Base-by-base conservation (phyloP, 1,284 basidiomycete species). In the Neonothopanus nambi region DNA sequence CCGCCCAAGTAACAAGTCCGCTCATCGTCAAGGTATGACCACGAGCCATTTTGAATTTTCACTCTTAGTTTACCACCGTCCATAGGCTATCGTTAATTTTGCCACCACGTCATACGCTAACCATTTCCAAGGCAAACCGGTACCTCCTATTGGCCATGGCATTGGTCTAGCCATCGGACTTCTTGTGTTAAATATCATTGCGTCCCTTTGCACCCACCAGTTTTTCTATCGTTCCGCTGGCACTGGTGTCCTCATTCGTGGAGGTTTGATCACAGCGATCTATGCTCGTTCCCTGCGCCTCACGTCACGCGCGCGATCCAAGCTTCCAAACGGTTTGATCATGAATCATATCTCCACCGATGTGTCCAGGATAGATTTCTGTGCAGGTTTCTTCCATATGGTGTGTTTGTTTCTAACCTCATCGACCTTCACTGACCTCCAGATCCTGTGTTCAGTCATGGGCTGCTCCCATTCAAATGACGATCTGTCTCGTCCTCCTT, bases 301-400 rank as follows among this genome's bases (percentile, higher is more conserved):
- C 44, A 90, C 89, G 3, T 84, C 89, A 18, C 89, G 93, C 48
- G 85, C 93, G 8, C 82, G 95, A n/a, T 85, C 87, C 2, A 86
- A 86, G 3, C 78, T 95, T 26, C 84, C 91, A 0, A 95, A 92
- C 62, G 93, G 93, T 36, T 88, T 88, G 64, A 80, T 95, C 38
- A 87, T 96, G 57, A 96, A 94, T 64, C 92, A 95, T 70, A 95
- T 98, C 60, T 94, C 91, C 4, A 95, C 94, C 0, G 95, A 98
- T 68, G 85, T 93, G 28, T 89, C 87, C 15, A 82, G 95, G 35
- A 92, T 98, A 66, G 94, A 97, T 67, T 98, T 95, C 65, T 90
- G 87, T 59, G 81, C 84, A 45, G 89, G 89, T 3, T 95, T 88
- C 75, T 91, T 93, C 65, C 87, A 89, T 59, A 83, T 92, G 76